Conservation (phyloP, 345 rosid genomes). For the Erodium maritimum region DNA sequence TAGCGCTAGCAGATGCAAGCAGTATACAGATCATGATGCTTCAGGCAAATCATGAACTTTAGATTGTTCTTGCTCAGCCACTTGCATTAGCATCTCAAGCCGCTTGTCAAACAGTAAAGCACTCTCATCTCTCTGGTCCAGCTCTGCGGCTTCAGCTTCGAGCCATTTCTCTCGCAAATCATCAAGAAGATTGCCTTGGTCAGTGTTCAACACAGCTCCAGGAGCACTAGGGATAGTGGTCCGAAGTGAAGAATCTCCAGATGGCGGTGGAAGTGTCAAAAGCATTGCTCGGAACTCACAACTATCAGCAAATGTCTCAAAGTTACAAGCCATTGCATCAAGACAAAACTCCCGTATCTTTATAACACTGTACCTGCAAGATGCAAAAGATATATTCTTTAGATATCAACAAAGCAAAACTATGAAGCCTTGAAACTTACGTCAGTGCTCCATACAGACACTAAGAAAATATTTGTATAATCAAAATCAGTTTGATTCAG, state of each 20-base stretch:
- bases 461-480: neutral
- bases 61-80: conserved; percentile 57
- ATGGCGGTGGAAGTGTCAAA: conserved; percentile 82
- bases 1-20: neutral
- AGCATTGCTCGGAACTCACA: conserved; percentile 79
- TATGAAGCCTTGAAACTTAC: no score
- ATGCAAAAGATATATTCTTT: neutral
- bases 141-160: conserved; percentile 92
- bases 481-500: neutral
- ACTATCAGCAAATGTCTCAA: conserved; percentile 80
- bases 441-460: neutral
- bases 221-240: conserved; percentile 89
- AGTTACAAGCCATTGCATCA: conserved; percentile 72
- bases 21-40: conserved; percentile 13
- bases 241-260: conserved; percentile 83
- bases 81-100: conserved; percentile 69
- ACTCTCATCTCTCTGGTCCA: conserved; percentile 93
- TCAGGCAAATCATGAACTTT: conserved; percentile 12
- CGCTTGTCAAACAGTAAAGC: conserved; percentile 79
- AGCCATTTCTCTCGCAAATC: conserved; percentile 97
- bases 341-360: conserved; percentile 87
- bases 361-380: conserved; percentile 73
- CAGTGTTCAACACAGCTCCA: conserved; percentile 53
- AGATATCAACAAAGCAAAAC: no score
- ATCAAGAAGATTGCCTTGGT: conserved; percentile 78